Percentiles rank a stretch among this genome's conserved stretches.
Conservation (phyloP, 495 filamentous ascomycete species). For the Xylaria bambusicola region DNA sequence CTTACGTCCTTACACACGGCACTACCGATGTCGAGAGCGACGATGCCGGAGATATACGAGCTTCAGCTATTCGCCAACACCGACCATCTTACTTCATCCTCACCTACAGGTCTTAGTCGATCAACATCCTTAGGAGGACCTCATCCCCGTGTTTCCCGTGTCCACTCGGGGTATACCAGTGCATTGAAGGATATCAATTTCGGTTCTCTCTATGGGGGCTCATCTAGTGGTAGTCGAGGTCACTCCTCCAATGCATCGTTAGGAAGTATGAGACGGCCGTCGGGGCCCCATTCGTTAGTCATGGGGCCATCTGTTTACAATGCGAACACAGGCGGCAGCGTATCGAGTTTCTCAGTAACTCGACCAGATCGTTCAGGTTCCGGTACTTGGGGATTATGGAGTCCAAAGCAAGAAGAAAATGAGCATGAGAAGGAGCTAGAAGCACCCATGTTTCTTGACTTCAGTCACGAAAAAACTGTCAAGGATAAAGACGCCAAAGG, state of each 20-base stretch:
- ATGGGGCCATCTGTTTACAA: constrained; percentile 14
- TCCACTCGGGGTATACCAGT: constrained; percentile 20
- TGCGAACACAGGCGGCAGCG: constrained; percentile 29
- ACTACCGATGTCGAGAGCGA: constrained; percentile 21
- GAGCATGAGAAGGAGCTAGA: constrained; percentile 42
- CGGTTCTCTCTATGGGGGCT: constrained; percentile 34
- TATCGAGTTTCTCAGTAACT: constrained; percentile 33
- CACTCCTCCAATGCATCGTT: constrained; percentile 35
- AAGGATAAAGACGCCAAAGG: constrained; percentile 12
- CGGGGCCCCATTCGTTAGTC: constrained; percentile 15
- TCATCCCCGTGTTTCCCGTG: constrained; percentile 21
- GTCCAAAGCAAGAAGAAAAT: constrained; percentile 32
- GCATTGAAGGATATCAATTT: constrained; percentile 24
- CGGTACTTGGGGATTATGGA: constrained; percentile 41
- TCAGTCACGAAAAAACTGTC: constrained; percentile 33
- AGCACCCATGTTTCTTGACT: constrained; percentile 49
- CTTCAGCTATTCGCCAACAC: constrained; percentile 74
- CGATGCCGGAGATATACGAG: constrained; percentile 59
- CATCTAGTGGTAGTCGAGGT: constrained; percentile 24
- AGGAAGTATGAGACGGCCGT: constrained; percentile 33
- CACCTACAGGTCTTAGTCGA: constrained; percentile 28
- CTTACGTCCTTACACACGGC: constrained; percentile 28
- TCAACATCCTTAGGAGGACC: constrained; percentile 20
- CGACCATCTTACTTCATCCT: constrained; percentile 67
- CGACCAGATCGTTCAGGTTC: constrained; percentile 27